Evolutionary conservation across 2,329 filamentous ascomycete species (phyloP).

Genomic region (Lachnellula willkommii): DNA sequence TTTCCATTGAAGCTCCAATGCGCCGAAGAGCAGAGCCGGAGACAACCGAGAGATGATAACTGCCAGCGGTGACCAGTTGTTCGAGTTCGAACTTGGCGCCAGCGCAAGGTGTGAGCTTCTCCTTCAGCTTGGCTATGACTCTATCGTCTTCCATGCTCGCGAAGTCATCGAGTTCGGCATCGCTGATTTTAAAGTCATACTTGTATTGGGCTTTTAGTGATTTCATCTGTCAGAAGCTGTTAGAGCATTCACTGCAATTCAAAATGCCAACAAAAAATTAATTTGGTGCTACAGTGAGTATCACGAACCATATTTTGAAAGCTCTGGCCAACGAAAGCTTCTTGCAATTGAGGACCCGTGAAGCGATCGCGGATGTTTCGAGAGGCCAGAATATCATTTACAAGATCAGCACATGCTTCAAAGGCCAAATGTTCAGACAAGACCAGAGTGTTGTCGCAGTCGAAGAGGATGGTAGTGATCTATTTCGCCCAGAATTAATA

Average conservation of each 20-base stretch:
- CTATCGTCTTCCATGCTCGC: constrained; percentile 74
- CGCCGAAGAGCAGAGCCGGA: constrained; percentile 73
- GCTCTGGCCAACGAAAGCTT: constrained; percentile 88
- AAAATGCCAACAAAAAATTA: no score
- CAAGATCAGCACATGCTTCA: constrained; percentile 81
- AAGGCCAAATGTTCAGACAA: constrained; percentile 88
- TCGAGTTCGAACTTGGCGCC: constrained; percentile 65
- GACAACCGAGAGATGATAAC: constrained; percentile 74
- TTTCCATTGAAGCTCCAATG: constrained; percentile 71
- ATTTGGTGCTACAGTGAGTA: neutral
- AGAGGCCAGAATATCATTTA: constrained; percentile 75
- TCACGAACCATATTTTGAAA: constrained; percentile 68
- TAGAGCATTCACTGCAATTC: no score
- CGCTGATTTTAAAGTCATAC: constrained; percentile 55
- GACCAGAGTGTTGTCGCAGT: constrained; percentile 88
- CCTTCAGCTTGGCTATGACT: constrained; percentile 74
- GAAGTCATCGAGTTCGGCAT: constrained; percentile 66
- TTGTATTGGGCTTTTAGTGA: constrained; percentile 69
- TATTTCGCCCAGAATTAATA: constrained; percentile 24
- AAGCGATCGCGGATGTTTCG: constrained; percentile 62
- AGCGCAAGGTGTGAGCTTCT: constrained; percentile 60
- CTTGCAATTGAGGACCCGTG: constrained; percentile 71
- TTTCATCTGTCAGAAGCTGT: constrained; percentile 47
- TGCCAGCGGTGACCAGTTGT: constrained; percentile 53
- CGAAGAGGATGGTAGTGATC: constrained; percentile 69